Conservation (phyloP, 768 basidiomycete species). For the Pholiota conissans region DNA sequence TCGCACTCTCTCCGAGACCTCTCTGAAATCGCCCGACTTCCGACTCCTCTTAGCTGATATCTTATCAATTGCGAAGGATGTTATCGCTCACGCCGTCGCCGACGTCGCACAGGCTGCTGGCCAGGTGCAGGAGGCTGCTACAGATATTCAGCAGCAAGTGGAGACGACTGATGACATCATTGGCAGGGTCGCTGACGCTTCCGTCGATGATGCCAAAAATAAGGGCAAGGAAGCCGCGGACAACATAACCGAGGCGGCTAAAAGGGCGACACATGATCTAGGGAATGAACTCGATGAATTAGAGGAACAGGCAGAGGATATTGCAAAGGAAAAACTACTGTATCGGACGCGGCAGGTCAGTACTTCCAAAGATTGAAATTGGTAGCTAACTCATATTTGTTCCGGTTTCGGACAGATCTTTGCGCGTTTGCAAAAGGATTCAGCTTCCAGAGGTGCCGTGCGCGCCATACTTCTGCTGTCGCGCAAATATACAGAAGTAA, state of each 20-base stretch:
- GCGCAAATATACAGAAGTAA: constrained; percentile 32
- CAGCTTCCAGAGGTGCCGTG: constrained; percentile 30
- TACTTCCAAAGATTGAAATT: not conserved
- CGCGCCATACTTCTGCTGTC: constrained; percentile 28
- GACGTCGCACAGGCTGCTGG: constrained; percentile 30
- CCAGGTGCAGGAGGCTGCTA: constrained; percentile 31
- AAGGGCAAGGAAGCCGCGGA: constrained; percentile 19
- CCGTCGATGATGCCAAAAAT: constrained; percentile 21
- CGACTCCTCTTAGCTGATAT: constrained; percentile 34
- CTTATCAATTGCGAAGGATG: constrained; percentile 29
- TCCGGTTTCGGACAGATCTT: constrained; percentile 20
- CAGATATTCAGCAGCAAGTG: constrained; percentile 27
- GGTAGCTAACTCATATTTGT: not conserved
- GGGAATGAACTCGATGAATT: constrained; percentile 2
- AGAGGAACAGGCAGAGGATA: not conserved
- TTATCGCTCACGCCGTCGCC: constrained; percentile 30
- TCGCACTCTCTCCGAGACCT: constrained; percentile 25
- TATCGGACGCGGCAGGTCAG: constrained; percentile 31
- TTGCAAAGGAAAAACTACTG: constrained; percentile 25
- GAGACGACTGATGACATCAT: constrained; percentile 17
- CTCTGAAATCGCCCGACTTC: constrained; percentile 35
- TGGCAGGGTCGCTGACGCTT: constrained; percentile 9
- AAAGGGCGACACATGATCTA: constrained; percentile 20
- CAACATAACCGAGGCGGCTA: constrained; percentile 6
- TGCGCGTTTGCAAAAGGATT: constrained; percentile 30